Evolutionary conservation across 192 early-diverging fungal species (phyloP).

Genomic region (Coemansia sp.): DNA sequence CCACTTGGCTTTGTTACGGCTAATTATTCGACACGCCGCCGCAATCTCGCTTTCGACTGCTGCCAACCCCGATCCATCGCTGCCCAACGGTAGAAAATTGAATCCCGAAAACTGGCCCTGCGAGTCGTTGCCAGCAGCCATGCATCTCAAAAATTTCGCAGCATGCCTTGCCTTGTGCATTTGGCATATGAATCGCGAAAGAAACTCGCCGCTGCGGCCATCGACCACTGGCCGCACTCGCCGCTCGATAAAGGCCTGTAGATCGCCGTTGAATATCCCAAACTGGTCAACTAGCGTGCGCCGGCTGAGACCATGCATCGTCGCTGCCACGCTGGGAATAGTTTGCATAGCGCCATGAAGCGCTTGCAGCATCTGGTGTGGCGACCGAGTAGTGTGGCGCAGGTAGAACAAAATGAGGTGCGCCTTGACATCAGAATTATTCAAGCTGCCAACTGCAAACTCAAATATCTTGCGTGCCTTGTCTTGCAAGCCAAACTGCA

Average conservation of each 20-base stretch:
- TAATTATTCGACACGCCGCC: constrained; percentile 15
- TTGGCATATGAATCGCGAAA: constrained; percentile 4
- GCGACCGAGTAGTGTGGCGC: constrained; percentile 20
- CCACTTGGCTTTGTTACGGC: constrained; percentile 11
- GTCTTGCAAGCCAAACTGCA: constrained; percentile 26
- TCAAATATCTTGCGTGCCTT: constrained; percentile 41
- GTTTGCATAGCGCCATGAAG: constrained; percentile 12
- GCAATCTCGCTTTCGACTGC: constrained; percentile 24
- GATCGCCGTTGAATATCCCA: constrained; percentile 40
- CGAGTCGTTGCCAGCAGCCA: constrained; percentile 36
- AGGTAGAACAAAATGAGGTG: constrained; percentile 29
- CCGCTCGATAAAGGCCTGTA: constrained; percentile 19
- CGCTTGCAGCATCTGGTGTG: constrained; percentile 20
- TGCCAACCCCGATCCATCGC: constrained; percentile 17
- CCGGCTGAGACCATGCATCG: constrained; percentile 11
- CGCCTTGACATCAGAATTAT: constrained; percentile 8
- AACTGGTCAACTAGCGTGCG: constrained; percentile 30
- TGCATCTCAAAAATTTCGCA: constrained; percentile 28
- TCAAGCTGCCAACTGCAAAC: constrained; percentile 39
- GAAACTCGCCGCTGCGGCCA: constrained; percentile 21
- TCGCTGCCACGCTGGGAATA: constrained; percentile 4
- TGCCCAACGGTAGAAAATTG: constrained; percentile 28
- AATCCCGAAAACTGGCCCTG: constrained; percentile 32
- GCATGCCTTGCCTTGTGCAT: constrained; percentile 27
- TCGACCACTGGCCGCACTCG: constrained; percentile 7